Percentiles rank a stretch among this genome's conserved stretches.
Conservation (phyloP, 352 stramenopile genomes). For the Globisporangium camurandrum region DNA sequence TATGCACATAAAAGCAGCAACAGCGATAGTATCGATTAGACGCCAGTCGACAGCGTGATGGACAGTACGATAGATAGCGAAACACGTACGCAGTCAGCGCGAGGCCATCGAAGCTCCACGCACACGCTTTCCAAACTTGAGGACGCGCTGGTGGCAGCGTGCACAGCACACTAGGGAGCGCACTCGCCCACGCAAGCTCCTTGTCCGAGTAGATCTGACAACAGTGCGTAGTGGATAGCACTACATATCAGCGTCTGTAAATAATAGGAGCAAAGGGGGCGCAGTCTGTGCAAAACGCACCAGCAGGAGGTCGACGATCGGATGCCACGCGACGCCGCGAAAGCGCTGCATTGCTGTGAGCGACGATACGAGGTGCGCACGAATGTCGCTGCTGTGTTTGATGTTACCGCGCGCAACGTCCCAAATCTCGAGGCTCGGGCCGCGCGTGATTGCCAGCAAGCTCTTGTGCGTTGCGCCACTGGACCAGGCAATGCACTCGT, state of each 20-base stretch:
- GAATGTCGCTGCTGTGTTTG: slow-evolving; percentile 2
- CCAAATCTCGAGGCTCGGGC: slow-evolving; percentile 23
- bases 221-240: neutral
- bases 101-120: slow-evolving; percentile 39
- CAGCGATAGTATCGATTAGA: neutral
- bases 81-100: slow-evolving; percentile 29
- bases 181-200: slow-evolving; percentile 16
- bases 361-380: slow-evolving; percentile 6
- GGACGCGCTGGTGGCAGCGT: slow-evolving; percentile 5
- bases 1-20: neutral
- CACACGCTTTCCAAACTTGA: slow-evolving; percentile 18
- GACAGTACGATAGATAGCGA: too few species aligned
- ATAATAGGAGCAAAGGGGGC: too few species aligned
- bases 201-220: slow-evolving; percentile 24
- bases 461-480: slow-evolving; percentile 11
- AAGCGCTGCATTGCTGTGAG: slow-evolving; percentile 5
- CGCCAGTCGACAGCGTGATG: neutral
- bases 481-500: slow-evolving; percentile 25
- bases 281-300: slow-evolving; percentile 7
- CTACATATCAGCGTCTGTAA: too few species aligned
- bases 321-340: slow-evolving; percentile 31
- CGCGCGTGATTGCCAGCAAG: slow-evolving; percentile 23
- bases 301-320: slow-evolving; percentile 20
- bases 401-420: slow-evolving; percentile 17
- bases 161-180: slow-evolving; percentile 12